Evolutionary conservation across 306 rosid genomes (phyloP), one percentile per base, ranked within the genome.

Genomic region (Vigna mungo): DNA sequence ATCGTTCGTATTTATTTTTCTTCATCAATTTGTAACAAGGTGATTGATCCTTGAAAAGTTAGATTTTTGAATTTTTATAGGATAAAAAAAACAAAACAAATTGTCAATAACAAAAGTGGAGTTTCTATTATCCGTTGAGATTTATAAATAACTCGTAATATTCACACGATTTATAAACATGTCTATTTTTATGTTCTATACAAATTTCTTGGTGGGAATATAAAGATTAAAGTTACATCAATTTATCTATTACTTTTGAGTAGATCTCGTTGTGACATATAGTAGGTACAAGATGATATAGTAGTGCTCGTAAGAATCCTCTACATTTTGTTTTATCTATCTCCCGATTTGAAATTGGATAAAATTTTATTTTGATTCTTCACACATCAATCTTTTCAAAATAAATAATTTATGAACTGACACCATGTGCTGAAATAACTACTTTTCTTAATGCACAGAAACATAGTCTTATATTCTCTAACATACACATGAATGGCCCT

Each of bases 301-400:
- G 61, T 46, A 10, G 62, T 64, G 61, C 79, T 37, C 13, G 34
- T 46, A 4, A 27, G 76, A 81, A 86, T 56, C 80, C 16, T n/a
- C 51, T 30, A 39, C 9, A 3, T 68, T 60, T 67, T 14, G 59
- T 68, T 75, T 69, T 3, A 20, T 55, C 14, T 56, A 74, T 67
- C 64, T 37, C 7, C 21, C 44, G 12, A 36, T 34, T 54, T 54
- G 7, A 68, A 64, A 63, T 20, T 9, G 20, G 10, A 37, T 30
- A 34, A 34, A 34, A 0, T 11, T 63, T 9, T 7, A 39, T 9
- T 10, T 79, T 60, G 88, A 85, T 88, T 79, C 84, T 64, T 25
- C 3, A 37, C 2, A 61, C 59, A 71, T 77, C 64, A 71, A 25
- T 34, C 52, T 60, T 71, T 56, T 66, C 72, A 34, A 74, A 78